Evolutionary conservation across 164 flowering plant genomes (phyloP).

Genomic region (Platanus orientalis): DNA sequence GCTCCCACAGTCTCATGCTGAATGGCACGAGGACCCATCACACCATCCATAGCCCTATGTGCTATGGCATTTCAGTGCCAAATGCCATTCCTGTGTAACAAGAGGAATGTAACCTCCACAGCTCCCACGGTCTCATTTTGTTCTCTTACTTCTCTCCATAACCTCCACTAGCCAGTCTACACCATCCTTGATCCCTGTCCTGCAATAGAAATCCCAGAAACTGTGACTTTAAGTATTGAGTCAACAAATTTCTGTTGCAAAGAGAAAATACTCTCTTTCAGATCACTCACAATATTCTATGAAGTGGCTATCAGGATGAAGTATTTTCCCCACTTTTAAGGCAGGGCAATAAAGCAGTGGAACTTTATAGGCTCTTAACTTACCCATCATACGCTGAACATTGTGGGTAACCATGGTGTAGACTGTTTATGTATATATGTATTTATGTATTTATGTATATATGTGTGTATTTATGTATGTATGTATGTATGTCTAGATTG

Average conservation of each 20-base stretch:
- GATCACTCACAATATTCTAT: not conserved
- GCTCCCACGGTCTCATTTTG: too few relatives aligned
- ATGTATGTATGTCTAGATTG: too few relatives aligned
- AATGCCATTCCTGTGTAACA: slow-evolving; percentile 52
- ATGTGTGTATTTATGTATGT: too few relatives aligned
- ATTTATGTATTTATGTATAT: too few relatives aligned
- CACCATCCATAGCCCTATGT: slow-evolving; percentile 68
- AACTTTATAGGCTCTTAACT: slow-evolving; percentile 9
- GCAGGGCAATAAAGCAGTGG: not conserved
- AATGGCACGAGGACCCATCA: slow-evolving; percentile 61
- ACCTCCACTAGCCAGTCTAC: slow-evolving; percentile 83
- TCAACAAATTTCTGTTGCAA: not conserved
- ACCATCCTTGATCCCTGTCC: slow-evolving; percentile 75
- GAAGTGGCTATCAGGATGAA: not conserved
- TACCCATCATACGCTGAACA: slow-evolving; percentile 91
- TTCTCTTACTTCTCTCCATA: slow-evolving; percentile 96
- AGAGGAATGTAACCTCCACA: too few relatives aligned
- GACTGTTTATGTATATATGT: too few relatives aligned
- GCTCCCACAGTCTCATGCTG: slow-evolving; percentile 49
- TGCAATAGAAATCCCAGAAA: slow-evolving; percentile 25
- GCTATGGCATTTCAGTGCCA: slow-evolving; percentile 72
- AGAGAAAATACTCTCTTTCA: not conserved
- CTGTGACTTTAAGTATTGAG: not conserved
- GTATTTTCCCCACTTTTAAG: not conserved
- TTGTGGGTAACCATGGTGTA: too few relatives aligned